Base-by-base conservation (phyloP, 1,139 yeast species). In the Candida dubliniensis region DNA sequence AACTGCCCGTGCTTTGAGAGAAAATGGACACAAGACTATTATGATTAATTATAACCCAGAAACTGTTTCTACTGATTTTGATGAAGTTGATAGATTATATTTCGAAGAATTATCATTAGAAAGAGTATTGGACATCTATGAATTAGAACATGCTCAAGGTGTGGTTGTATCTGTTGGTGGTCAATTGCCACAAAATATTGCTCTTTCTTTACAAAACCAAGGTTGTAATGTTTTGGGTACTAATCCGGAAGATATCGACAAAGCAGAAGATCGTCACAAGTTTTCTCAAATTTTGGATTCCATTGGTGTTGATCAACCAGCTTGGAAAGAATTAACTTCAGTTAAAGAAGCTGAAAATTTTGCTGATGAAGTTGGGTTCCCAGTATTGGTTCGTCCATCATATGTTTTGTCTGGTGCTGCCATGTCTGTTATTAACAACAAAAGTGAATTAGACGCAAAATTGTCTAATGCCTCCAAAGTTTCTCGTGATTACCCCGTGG, bases 11-110 rank as follows among this genome's bases (percentile, higher is more conserved):
- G 90, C 98, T 38, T 80, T 93, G 59, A 84, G 99, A 69, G 85
- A 82, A 47, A 77, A 84, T 47, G 96, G 96, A 51, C 84, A 82
- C 64, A 88, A 86, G 70, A 93, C 99, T 38, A 83, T 93, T 53
- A 93, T 93, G 99, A 81, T 93, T 62, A 93, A 93, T 73, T 93
- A 93, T 71, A 93, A 93, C 73, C 99, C 99, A 47, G 99, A 93
- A 71, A 93, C 99, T 26, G 99, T 93, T 33, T 90, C 97, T 9
- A 93, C 99, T 50, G 99, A 93, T 72, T 93, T 88, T 62, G 99
- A 93, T 67, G 99, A 93, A 73, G 99, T 89, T 51, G 99, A 93
- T 71, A 80, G 97, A 71, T 80, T 93, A 58, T 93, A 93, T 75
- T 93, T 93, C 62, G 99, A 93, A 71, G 97, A 90, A 66, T 78